Evolutionary conservation across 345 rosid genomes (phyloP).

Genomic region (sweet orange (Citrus sinensis)): DVS_A1.0 CM039162.1:2245501-2246000

Average conservation of each 20-base stretch:
- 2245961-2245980: too few relatives aligned
- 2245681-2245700: neutral
- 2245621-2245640: too few relatives aligned
- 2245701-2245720: conserved; percentile 3
- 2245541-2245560: neutral
- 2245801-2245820: neutral
- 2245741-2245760: neutral
- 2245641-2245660: neutral
- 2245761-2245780: neutral
- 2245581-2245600: neutral
- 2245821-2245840: neutral
- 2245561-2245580: neutral
- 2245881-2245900: neutral
- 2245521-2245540: too few relatives aligned
- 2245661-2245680: neutral
- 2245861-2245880: neutral
- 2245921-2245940: too few relatives aligned
- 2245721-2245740: neutral
- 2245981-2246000: too few relatives aligned
- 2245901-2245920: too few relatives aligned
- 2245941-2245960: too few relatives aligned
- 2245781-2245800: neutral
- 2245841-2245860: neutral
- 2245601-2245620: too few relatives aligned
- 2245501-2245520: too few relatives aligned